Conservation (phyloP, 176 grass and related monocot genomes). For the Guadua angustifolia region DNA sequence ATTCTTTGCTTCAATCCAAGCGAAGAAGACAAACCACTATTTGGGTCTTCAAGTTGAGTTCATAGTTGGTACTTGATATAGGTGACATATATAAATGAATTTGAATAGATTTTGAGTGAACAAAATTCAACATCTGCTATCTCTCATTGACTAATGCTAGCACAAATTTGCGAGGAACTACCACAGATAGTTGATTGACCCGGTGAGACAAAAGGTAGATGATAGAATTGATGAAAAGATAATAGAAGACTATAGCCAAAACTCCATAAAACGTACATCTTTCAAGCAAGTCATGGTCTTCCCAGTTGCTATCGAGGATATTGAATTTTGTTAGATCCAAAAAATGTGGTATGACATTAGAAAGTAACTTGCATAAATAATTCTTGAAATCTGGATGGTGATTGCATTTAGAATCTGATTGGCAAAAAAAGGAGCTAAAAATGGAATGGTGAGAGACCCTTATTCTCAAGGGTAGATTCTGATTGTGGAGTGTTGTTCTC, state of each 20-base stretch:
- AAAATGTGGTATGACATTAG: not conserved
- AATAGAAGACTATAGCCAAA: not conserved
- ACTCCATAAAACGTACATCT: not conserved
- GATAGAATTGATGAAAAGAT: not conserved
- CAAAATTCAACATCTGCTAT: not conserved
- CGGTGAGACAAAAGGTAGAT: not conserved
- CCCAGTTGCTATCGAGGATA: not conserved
- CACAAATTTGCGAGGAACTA: constrained; percentile 13
- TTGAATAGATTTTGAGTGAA: not conserved
- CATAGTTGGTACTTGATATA: not conserved
- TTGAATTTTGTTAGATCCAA: not conserved
- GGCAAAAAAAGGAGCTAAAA: not conserved
- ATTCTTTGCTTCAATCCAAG: too few species aligned
- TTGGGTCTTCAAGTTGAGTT: not conserved
- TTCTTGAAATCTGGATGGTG: not conserved
- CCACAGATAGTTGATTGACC: not conserved
- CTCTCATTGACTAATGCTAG: not conserved
- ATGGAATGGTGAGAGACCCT: not conserved
- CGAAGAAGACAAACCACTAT: too few species aligned
- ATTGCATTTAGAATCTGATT: not conserved
- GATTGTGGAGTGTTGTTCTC: not conserved
- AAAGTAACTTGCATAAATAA: not conserved
- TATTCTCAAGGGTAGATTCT: not conserved
- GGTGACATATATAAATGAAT: not conserved
- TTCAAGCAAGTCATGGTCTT: not conserved